A percentile compares a stretch with the other conserved stretches of the same genome.
These are phyloP conservation scores for Nitzschia sp. DNA, from an alignment of 108 stramenopile species.

Conservation along the genomic window DNA sequence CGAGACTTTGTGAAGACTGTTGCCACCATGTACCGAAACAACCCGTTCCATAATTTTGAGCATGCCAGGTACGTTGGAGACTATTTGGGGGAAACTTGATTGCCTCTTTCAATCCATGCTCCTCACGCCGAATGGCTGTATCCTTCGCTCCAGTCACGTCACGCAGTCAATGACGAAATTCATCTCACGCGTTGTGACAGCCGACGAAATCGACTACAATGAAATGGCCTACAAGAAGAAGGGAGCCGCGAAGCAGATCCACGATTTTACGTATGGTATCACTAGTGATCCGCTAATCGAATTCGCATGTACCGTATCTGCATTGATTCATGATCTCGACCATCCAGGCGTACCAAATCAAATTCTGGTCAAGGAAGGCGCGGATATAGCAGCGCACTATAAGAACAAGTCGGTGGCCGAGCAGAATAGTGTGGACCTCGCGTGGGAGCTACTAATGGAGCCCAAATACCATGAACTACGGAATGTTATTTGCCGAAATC, in stretches of 20 bases:
- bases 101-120: too few species aligned
- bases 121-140: too few species aligned
- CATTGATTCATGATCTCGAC: constrained; percentile 39
- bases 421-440: constrained; percentile 39
- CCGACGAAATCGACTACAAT: neutral
- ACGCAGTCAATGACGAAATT: constrained; percentile 9
- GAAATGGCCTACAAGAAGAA: constrained; percentile 2
- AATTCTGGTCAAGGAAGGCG: constrained; percentile 40
- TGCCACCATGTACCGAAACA: constrained; percentile 23
- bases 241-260: neutral
- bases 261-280: too few species aligned
- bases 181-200: constrained; percentile 14
- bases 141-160: too few species aligned
- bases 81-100: too few species aligned
- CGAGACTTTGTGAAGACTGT: constrained; percentile 25
- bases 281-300: constrained; percentile 12
- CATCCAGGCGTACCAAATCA: too few species aligned
- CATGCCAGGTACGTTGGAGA: too few species aligned
- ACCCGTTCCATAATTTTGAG: constrained; percentile 36
- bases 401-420: constrained; percentile 48
- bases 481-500: neutral
- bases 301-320: constrained; percentile 13
- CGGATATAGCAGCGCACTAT: constrained; percentile 28
- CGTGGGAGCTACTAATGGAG: constrained; percentile 39
- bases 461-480: constrained; percentile 30